Conservation (phyloP, 2,329 filamentous ascomycete genomes). For the Talaromyces sp. region DNA sequence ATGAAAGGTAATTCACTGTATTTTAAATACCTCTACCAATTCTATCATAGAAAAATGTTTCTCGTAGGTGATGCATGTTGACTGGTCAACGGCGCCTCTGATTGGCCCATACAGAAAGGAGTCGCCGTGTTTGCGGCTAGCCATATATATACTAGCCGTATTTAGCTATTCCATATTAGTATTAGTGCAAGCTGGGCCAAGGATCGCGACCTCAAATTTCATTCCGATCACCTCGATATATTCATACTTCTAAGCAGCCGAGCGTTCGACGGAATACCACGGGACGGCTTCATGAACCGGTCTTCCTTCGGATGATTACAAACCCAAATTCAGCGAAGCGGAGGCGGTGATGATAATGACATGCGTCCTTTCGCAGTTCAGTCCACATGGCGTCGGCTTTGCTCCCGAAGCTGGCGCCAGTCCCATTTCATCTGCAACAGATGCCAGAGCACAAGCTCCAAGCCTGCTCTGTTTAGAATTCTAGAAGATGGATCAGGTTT, state of each 20-base stretch:
- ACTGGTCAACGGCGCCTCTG: neutral
- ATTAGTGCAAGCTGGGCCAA: neutral
- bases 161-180: neutral
- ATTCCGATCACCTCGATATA: neutral
- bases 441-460: neutral
- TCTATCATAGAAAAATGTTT: neutral
- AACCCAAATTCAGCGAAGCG: neutral
- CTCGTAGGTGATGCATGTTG: neutral
- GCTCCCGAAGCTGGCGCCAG: neutral
- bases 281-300: neutral
- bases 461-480: slow-evolving; percentile 6
- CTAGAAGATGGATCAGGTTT: slow-evolving; percentile 11
- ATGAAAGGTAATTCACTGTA: too few relatives aligned
- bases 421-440: neutral
- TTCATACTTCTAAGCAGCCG: neutral
- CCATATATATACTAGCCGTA: neutral
- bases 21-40: too few relatives aligned
- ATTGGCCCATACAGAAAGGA: neutral
- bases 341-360: neutral
- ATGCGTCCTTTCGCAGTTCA: neutral
- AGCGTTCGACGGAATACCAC: neutral
- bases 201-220: neutral
- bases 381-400: neutral
- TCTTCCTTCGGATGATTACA: neutral
- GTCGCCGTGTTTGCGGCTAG: neutral